phyloP scores from a whole-genome alignment of 108 stramenopile genomes.

The Skeletonema menzelii region DNA sequence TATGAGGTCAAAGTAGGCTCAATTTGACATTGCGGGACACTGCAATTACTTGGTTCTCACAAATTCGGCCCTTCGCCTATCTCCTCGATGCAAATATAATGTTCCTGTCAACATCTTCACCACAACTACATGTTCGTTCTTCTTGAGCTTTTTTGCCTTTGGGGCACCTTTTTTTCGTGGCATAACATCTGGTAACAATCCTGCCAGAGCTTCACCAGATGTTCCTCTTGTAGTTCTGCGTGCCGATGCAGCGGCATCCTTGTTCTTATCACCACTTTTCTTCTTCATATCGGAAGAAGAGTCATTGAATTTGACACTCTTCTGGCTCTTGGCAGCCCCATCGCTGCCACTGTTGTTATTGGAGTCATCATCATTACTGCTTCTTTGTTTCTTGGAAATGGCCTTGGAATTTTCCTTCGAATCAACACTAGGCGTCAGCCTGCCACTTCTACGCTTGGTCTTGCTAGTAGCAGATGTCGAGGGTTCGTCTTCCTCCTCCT shows the following conservation, averaged over 20 bases:
- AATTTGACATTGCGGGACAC: background rate
- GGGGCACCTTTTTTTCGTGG: slow-evolving; percentile 15
- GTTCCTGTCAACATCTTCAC: slow-evolving; percentile 67
- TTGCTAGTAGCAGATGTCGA: background rate
- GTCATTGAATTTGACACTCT: slow-evolving; percentile 33
- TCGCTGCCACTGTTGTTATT: slow-evolving; percentile 15
- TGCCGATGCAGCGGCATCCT: background rate
- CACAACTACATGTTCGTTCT: slow-evolving; percentile 51
- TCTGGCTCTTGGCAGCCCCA: slow-evolving; percentile 15
- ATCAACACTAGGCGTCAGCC: slow-evolving; percentile 5
- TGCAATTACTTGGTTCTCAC: slow-evolving; percentile 45
- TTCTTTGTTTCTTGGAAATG: slow-evolving; percentile 5
- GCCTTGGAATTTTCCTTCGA: slow-evolving; percentile 6
- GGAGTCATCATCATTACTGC: slow-evolving; percentile 29
- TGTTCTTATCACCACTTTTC: background rate
- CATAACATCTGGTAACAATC: slow-evolving; percentile 8
- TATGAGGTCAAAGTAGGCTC: background rate
- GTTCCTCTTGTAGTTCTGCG: slow-evolving; percentile 20
- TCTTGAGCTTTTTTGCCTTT: slow-evolving; percentile 34
- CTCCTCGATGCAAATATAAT: slow-evolving; percentile 69
- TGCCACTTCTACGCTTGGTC: slow-evolving; percentile 4
- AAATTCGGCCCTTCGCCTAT: slow-evolving; percentile 61
- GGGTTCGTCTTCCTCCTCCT: background rate
- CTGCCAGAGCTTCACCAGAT: slow-evolving; percentile 21
- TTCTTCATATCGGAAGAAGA: slow-evolving; percentile 9